Percentiles rank a stretch among this genome's conserved stretches.
Conservation (phyloP, 176 grass and related monocot genomes). For the Puya raimondii region DNA sequence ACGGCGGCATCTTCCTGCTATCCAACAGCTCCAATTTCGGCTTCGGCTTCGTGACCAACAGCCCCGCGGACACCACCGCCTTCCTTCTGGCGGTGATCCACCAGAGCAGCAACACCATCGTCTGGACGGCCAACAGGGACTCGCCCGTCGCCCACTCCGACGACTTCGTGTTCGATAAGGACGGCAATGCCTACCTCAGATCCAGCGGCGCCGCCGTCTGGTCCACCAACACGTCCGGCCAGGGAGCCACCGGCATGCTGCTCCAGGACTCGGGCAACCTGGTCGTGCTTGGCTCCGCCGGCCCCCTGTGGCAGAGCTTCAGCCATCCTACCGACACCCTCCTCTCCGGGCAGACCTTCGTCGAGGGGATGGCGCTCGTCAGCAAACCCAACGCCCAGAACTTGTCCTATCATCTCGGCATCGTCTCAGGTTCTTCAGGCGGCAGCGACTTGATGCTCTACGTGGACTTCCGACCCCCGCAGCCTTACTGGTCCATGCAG, state of each 20-base stretch:
- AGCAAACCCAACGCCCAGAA: conserved; percentile 43
- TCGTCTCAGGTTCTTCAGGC: conserved; percentile 31
- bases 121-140: conserved; percentile 72
- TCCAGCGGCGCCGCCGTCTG: conserved; percentile 45
- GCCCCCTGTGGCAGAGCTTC: conserved; percentile 86
- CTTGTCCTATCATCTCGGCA: conserved; percentile 53
- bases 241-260: conserved; percentile 41
- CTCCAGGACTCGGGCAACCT: conserved; percentile 73
- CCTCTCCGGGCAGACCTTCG: conserved; percentile 61
- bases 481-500: conserved; percentile 71
- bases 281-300: conserved; percentile 46
- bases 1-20: conserved; percentile 53
- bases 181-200: conserved; percentile 58
- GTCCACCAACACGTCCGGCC: conserved; percentile 47
- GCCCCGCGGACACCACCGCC: conserved; percentile 28
- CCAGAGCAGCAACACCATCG: conserved; percentile 23
- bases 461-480: conserved; percentile 37
- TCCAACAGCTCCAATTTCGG: conserved; percentile 60
- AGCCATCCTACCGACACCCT: conserved; percentile 76
- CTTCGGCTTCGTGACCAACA: conserved; percentile 57
- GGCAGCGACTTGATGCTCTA: conserved; percentile 49
- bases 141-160: conserved; percentile 48
- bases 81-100: conserved; percentile 62
- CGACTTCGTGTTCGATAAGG: conserved; percentile 52
- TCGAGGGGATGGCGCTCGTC: conserved; percentile 46